Percentiles rank a stretch among this genome's conserved stretches.
These are phyloP conservation scores for Rhizopus sp. DNA, from an alignment of 371 early-diverging fungal genomes.

Conservation along the genomic window DNA sequence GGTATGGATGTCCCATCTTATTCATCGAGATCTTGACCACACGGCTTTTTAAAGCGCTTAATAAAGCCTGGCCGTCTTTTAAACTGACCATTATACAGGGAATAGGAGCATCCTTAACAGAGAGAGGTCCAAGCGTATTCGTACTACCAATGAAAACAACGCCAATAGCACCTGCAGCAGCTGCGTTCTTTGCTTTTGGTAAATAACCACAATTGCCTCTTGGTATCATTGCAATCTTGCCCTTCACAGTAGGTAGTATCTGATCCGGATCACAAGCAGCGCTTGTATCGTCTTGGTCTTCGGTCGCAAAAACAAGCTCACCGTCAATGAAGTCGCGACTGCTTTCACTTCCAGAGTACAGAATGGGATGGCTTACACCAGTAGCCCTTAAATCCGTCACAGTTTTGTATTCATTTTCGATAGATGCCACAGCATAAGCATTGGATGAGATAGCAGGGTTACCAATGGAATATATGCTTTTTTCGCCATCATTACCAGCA, in stretches of 20 bases:
- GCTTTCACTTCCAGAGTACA: neutral
- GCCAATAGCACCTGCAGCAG: constrained; percentile 45
- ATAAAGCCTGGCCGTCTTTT: constrained; percentile 15
- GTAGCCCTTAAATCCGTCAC: neutral
- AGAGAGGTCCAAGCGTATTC: constrained; percentile 1
- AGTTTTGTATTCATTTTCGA: constrained; percentile 38
- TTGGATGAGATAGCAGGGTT: constrained; percentile 47
- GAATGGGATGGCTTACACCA: constrained; percentile 2
- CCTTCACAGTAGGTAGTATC: constrained; percentile 21
- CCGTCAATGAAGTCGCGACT: neutral
- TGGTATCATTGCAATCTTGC: constrained; percentile 50
- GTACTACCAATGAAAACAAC: constrained; percentile 34
- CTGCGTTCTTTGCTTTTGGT: constrained; percentile 48
- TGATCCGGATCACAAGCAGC: constrained; percentile 15
- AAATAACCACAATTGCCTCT: constrained; percentile 59
- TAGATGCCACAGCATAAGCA: constrained; percentile 59
- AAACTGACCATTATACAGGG: constrained; percentile 22
- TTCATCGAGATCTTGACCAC: neutral
- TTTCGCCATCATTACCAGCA: constrained; percentile 55
- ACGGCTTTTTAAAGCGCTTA: constrained; percentile 12
- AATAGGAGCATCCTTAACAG: constrained; percentile 13
- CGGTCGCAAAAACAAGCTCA: constrained; percentile 6
- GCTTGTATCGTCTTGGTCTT: neutral
- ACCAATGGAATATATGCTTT: constrained; percentile 44
- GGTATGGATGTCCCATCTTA: constrained; percentile 7